These are phyloP conservation scores for Rhodotorula paludigena DNA, from an alignment of 768 basidiomycete genomes.

Conservation along the genomic window DNA sequence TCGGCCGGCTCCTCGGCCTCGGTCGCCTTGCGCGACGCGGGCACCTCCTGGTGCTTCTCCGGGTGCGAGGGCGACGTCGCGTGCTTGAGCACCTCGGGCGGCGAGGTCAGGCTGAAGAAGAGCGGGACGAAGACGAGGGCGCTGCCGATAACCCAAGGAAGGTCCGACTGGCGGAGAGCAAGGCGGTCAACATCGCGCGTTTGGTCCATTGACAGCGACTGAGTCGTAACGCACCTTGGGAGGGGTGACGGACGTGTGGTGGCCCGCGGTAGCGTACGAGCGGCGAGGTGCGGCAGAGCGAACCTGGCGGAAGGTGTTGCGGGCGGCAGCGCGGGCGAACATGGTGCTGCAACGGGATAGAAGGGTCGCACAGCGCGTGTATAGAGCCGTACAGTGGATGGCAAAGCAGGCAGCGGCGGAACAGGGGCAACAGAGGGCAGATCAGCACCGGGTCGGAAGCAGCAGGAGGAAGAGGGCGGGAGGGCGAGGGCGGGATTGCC, in stretches of 20 bases:
- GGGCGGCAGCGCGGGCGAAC: constrained; percentile 15
- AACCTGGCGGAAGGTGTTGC: background rate
- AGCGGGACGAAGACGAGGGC: constrained; percentile 13
- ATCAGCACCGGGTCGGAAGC: too few relatives aligned
- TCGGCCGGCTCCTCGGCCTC: background rate
- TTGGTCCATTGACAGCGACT: background rate
- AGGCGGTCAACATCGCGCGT: too few relatives aligned
- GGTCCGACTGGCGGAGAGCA: background rate
- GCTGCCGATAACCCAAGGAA: constrained; percentile 12
- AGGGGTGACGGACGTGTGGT: background rate
- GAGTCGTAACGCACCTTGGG: background rate
- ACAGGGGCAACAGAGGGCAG: too few relatives aligned
- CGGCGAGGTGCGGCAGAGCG: background rate
- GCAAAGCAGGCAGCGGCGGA: too few relatives aligned
- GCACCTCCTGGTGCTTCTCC: background rate
- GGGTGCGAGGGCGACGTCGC: background rate
- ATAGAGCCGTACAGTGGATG: too few relatives aligned
- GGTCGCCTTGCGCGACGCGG: background rate
- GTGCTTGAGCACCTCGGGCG: constrained; percentile 6
- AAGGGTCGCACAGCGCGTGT: too few relatives aligned
- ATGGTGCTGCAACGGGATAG: background rate
- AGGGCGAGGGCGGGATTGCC: background rate
- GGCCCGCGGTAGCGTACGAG: background rate
- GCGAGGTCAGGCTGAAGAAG: constrained; percentile 16
- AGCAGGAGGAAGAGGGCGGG: too few relatives aligned